Base-by-base conservation (phyloP, 2,329 filamentous ascomycete species). In the Hymenoscyphus occultus region DNA sequence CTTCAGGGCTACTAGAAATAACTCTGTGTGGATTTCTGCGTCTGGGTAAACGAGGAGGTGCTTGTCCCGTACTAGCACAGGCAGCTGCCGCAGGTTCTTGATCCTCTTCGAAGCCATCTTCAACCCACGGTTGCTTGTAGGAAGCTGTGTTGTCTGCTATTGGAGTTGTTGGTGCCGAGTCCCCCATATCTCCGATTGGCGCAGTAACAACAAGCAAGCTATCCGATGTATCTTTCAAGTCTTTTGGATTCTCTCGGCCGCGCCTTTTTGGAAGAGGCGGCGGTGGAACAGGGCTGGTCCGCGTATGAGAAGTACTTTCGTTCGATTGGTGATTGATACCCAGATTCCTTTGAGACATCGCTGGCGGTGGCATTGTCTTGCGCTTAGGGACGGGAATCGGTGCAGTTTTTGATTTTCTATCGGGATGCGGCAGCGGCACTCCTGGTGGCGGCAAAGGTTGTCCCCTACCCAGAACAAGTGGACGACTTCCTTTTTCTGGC, bases 391-490 rank as follows among this genome's bases (percentile, higher is more conserved):
- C 80, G 35, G 81, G 81, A 65, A 81, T 84, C 16, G 83, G 80
- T 59, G 82, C 84, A 56, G 84, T 83, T 72, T 84, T 86, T 6
- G 85, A 83, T 64, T 81, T 84, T 62, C 82, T 84, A 42, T 87
- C 85, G 0, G 89, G 89, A 54, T 82, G 85, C 1, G 93, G 92
- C 1, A 96, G 81, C 3, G 93, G 92, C 56, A 84, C 88, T 1
- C 92, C 93, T 2, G 90, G 91, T 9, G 92, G 92, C 58, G 92
- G 92, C 19, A 96, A 80, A 0, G 92, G 92, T 71, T 90, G 89
- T 0, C 92, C 92, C 48, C 92, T 85, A 1, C 93, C 93, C 80
- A 96, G 92, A 2, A 75, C 69, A 12, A 71, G 67, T 1, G 92
- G 92, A 71, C 91, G 85, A 54, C 69, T 76, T 78, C 65, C 84